A percentile compares a stretch with the other conserved stretches of the same genome.
Evolutionary conservation across 2,329 filamentous ascomycete species (phyloP).

Genomic region (Penicillium griseofulvum): DNA sequence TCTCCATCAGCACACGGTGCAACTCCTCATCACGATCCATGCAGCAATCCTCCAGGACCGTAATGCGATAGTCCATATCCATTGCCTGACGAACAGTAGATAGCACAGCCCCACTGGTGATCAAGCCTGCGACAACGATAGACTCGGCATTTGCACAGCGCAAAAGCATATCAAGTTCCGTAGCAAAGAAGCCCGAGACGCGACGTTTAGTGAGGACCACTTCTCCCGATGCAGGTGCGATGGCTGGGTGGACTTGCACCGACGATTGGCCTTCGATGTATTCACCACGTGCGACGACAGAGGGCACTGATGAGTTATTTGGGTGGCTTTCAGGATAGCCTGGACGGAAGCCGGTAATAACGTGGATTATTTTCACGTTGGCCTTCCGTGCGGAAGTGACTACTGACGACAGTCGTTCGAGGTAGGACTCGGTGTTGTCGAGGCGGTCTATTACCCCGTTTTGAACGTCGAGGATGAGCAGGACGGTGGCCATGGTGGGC

Average conservation of each 20-base stretch:
- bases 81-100: conserved; percentile 38
- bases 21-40: conserved; percentile 35
- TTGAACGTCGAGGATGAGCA: conserved; percentile 40
- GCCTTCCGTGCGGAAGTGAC: conserved; percentile 26
- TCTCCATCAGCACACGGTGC: conserved; percentile 34
- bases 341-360: conserved; percentile 33
- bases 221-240: conserved; percentile 25
- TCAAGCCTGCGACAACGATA: conserved; percentile 36
- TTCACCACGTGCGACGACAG: conserved; percentile 16
- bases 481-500: conserved; percentile 24
- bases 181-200: conserved; percentile 37
- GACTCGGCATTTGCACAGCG: conserved; percentile 26
- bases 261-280: conserved; percentile 26
- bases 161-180: conserved; percentile 37
- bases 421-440: conserved; percentile 19
- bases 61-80: conserved; percentile 38
- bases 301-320: conserved; percentile 22
- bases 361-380: conserved; percentile 32
- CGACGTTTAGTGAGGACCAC: conserved; percentile 36
- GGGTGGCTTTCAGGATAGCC: conserved; percentile 32
- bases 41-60: conserved; percentile 37
- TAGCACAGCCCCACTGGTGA: conserved; percentile 38
- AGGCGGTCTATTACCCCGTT: conserved; percentile 28
- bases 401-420: conserved; percentile 21
- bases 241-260: conserved; percentile 19